Evolutionary conservation across 768 basidiomycete species (phyloP).

Genomic region (Baorangia bicolor): DNA sequence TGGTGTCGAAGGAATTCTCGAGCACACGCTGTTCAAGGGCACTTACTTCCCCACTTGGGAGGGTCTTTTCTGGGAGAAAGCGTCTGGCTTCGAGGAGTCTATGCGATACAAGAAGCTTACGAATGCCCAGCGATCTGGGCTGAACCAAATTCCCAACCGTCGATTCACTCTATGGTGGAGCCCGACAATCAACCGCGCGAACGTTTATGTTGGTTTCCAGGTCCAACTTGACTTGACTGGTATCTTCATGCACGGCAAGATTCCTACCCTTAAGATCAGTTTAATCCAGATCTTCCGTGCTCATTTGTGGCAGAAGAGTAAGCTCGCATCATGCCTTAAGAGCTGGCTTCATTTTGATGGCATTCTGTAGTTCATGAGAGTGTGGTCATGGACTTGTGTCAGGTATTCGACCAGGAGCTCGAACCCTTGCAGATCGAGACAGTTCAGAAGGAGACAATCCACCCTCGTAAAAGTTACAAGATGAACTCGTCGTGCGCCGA

Average conservation of each 20-base stretch:
- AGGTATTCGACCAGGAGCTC: constrained; percentile 98
- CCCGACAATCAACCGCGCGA: constrained; percentile 98
- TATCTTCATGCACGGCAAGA: constrained; percentile 98
- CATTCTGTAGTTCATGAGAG: constrained; percentile 71
- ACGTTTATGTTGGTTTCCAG: constrained; percentile 99
- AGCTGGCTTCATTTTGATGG: constrained; percentile 5
- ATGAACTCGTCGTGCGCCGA: constrained; percentile 99
- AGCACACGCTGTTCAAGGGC: constrained; percentile 96
- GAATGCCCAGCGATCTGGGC: constrained; percentile 97
- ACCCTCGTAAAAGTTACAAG: constrained; percentile 99
- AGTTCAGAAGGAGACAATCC: constrained; percentile 99
- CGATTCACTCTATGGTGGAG: constrained; percentile 99
- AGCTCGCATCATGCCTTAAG: constrained; percentile 35
- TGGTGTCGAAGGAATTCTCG: constrained; percentile 94
- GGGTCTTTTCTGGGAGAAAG: constrained; percentile 99
- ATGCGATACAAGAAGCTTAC: constrained; percentile 97
- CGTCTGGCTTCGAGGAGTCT: constrained; percentile 93
- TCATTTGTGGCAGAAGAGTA: constrained; percentile 99
- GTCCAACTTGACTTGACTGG: constrained; percentile 98
- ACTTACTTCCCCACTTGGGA: constrained; percentile 99
- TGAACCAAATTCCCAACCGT: constrained; percentile 98
- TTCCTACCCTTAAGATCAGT: constrained; percentile 96
- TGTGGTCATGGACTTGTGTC: constrained; percentile 95
- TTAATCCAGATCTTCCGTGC: constrained; percentile 99
- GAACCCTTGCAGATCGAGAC: constrained; percentile 99